Percentiles rank a stretch among this genome's conserved stretches.
Conservation (phyloP, 1,284 basidiomycete genomes). For the Neonothopanus nambi region DNA sequence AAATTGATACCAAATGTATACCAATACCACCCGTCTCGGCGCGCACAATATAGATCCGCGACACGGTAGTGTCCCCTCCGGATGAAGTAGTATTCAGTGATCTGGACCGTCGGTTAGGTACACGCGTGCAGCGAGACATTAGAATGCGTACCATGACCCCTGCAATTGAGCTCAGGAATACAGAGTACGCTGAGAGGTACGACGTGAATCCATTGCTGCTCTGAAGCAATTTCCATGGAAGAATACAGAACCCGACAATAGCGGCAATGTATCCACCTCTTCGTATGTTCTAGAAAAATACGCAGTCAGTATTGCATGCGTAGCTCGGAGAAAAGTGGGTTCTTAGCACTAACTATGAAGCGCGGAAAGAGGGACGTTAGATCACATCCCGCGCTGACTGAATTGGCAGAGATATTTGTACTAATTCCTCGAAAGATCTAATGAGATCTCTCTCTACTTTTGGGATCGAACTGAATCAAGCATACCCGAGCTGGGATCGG, state of each 20-base stretch:
- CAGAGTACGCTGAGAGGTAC: slow-evolving; percentile 83
- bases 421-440: slow-evolving; percentile 31
- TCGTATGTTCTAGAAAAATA: slow-evolving; percentile 87
- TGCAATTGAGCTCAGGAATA: slow-evolving; percentile 80
- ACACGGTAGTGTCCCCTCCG: slow-evolving; percentile 73
- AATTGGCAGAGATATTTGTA: slow-evolving; percentile 85
- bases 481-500: slow-evolving; percentile 30
- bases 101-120: slow-evolving; percentile 33
- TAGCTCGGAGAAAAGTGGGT: too few relatives aligned
- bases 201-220: slow-evolving; percentile 78
- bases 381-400: slow-evolving; percentile 84
- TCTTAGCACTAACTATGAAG: slow-evolving; percentile 62
- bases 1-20: slow-evolving; percentile 79
- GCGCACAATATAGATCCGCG: slow-evolving; percentile 66
- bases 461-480: slow-evolving; percentile 13
- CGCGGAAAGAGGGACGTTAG: slow-evolving; percentile 79
- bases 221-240: slow-evolving; percentile 82
- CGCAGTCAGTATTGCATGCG: too few relatives aligned
- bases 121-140: slow-evolving; percentile 4
- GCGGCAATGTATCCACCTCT: slow-evolving; percentile 82
- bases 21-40: slow-evolving; percentile 68
- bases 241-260: slow-evolving; percentile 72
- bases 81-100: slow-evolving; percentile 82
- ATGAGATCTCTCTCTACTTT: background rate
- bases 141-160: slow-evolving; percentile 66